A percentile compares a stretch with the other conserved stretches of the same genome.
Conservation (phyloP, 352 stramenopile genomes). For the Globisporangium cylindrosporum region DNA sequence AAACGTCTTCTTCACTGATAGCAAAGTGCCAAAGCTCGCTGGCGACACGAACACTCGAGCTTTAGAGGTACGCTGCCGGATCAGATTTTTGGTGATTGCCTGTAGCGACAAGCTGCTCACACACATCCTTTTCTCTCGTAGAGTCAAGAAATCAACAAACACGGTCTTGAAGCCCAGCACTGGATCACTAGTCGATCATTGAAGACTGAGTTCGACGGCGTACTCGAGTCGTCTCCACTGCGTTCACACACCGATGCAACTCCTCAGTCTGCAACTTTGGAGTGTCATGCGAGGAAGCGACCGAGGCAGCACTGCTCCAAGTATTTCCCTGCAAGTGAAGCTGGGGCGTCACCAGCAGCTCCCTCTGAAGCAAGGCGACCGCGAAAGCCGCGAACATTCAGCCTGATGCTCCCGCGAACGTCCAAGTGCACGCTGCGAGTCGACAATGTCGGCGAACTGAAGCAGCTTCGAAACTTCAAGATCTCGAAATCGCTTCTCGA, state of each 20-base stretch:
- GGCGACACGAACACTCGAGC: neutral
- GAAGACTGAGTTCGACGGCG: neutral
- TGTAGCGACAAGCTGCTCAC: too few species aligned
- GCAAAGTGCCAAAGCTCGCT: constrained; percentile 8
- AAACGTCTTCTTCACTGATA: constrained; percentile 20
- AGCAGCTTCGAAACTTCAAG: constrained; percentile 32
- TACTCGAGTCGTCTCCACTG: neutral
- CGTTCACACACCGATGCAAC: neutral
- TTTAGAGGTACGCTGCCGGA: neutral
- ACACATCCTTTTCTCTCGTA: neutral
- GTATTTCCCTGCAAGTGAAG: constrained; percentile 1
- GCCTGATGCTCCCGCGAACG: constrained; percentile 1
- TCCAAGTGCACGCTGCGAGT: constrained; percentile 27
- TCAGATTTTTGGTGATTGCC: neutral
- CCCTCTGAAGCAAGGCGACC: neutral
- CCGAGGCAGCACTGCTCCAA: constrained; percentile 1
- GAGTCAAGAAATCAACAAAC: neutral
- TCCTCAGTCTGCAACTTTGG: neutral
- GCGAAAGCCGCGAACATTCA: neutral
- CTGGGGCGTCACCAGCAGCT: neutral
- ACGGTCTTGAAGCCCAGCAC: neutral
- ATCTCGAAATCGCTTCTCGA: constrained; percentile 71
- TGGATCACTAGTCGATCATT: constrained; percentile 18
- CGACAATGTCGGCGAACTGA: constrained; percentile 29
- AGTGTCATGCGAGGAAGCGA: neutral